Base-by-base conservation (phyloP, 164 flowering plant genomes). In the Vitis rupestris region DNA sequence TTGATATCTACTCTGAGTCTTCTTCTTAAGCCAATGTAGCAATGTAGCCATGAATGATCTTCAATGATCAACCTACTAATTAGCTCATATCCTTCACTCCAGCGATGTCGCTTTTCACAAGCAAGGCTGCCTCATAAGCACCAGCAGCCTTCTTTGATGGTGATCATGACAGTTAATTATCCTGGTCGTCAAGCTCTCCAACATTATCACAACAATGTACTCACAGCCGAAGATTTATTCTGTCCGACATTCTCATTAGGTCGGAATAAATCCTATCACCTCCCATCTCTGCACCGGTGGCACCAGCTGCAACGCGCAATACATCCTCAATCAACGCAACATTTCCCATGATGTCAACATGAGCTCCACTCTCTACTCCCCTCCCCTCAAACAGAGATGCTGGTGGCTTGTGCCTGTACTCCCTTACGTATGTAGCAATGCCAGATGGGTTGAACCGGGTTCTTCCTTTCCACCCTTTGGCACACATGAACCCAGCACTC, bases 401-500 rank as follows among this genome's bases (percentile, higher is more conserved):
- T 0, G 92, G 92, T 49, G 86, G 73, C 72, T 84, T 87, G 82
- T 91, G 97, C 67, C 58, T 75, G 73, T 86, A 91, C 64, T 89
- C 94, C 52, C 94, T 68, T 48, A 88, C 30, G 68, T 76, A 85
- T 0, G 92, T 88, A 3, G 75, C 27, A 3, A 63, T 83, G 30
- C 92, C 92, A 0, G 93, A 86, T 8, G 97, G 97, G 70, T 91
- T 91, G 80, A 89, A 91, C 67, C 90, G 73, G 31, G 83, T 89
- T 66, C 60, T 82, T 10, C 90, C 90, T 65, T 83, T 75, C 97
- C 94, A 89, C 10, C 91, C 97, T 72, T 83, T 86, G 52, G 93
- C 93, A 69, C 93, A 89, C 97, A 91, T 89, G 86, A 82, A 87
- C 3, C 93, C 93, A 0, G 93, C 85, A 50, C 97, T 87, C 16